phyloP scores from a whole-genome alignment of 345 rosid genomes.

The Acer campestre region DNA sequence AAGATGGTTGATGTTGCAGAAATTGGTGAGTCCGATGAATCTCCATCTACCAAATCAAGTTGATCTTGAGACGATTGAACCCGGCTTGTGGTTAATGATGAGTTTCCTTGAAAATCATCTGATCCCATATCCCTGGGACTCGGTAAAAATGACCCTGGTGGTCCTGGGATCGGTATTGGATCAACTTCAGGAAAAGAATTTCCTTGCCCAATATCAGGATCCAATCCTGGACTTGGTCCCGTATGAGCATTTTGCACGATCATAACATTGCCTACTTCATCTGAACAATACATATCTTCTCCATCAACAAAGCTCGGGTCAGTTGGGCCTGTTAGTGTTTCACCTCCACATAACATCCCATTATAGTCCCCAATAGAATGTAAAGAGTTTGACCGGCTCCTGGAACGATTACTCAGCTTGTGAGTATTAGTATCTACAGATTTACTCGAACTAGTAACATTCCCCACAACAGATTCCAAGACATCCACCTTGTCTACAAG shows the following conservation, averaged over 20 bases:
- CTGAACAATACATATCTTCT: slow-evolving; percentile 52
- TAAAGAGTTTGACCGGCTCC: slow-evolving; percentile 41
- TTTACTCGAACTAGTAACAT: slow-evolving; percentile 26
- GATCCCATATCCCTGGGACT: slow-evolving; percentile 90
- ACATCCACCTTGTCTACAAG: slow-evolving; percentile 24
- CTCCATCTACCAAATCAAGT: slow-evolving; percentile 63
- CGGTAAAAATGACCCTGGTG: slow-evolving; percentile 95
- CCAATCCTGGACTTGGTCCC: slow-evolving; percentile 34
- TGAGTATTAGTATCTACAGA: slow-evolving; percentile 34
- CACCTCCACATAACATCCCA: slow-evolving; percentile 40
- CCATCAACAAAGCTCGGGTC: slow-evolving; percentile 41
- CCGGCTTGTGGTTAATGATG: slow-evolving; percentile 79
- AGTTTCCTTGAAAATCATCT: slow-evolving; percentile 91
- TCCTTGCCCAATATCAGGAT: slow-evolving; percentile 47
- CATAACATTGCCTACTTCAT: slow-evolving; percentile 46
- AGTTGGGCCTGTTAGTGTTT: slow-evolving; percentile 24
- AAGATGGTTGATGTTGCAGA: slow-evolving; percentile 78
- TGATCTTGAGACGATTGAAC: slow-evolving; percentile 81
- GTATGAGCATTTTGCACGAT: slow-evolving; percentile 35
- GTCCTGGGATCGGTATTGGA: slow-evolving; percentile 95
- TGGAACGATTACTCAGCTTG: slow-evolving; percentile 29
- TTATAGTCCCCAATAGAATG: slow-evolving; percentile 44
- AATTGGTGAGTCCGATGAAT: slow-evolving; percentile 83
- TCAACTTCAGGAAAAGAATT: slow-evolving; percentile 79
- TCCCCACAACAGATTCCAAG: slow-evolving; percentile 36